Conservation (phyloP, 176 grass and related monocot species). For the Microstegium vimineum region DNA sequence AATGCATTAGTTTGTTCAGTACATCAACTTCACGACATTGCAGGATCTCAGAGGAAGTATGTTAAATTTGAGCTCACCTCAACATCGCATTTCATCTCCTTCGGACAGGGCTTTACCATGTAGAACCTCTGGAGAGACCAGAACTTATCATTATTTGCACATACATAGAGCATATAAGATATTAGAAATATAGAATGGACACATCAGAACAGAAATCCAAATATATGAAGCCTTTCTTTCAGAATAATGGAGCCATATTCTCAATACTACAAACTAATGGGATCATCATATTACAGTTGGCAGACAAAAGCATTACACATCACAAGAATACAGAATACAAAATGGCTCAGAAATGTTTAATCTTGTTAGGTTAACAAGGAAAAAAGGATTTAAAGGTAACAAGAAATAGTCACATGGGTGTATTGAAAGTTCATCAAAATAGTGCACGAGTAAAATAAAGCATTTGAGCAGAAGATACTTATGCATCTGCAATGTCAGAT, state of each 20-base stretch:
- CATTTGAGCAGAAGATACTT: background rate
- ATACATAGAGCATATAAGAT: background rate
- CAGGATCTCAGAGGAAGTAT: slow-evolving; percentile 9
- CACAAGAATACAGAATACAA: background rate
- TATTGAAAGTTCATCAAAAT: slow-evolving; percentile 1
- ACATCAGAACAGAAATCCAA: background rate
- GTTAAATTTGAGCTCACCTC: slow-evolving; percentile 51
- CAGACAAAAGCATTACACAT: slow-evolving; percentile 10
- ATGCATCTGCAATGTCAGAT: background rate
- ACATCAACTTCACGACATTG: slow-evolving; percentile 6
- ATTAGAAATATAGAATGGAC: background rate
- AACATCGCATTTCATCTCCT: slow-evolving; percentile 98
- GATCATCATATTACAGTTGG: background rate
- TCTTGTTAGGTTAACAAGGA: background rate
- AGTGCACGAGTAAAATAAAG: background rate
- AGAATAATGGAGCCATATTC: background rate
- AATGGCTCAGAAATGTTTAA: background rate
- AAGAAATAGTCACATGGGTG: background rate
- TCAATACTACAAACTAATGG: background rate
- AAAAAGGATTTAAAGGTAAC: slow-evolving; percentile 12
- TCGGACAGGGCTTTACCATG: slow-evolving; percentile 93
- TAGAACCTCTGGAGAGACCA: slow-evolving; percentile 86
- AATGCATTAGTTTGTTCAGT: background rate
- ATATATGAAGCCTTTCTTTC: background rate
- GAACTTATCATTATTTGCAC: slow-evolving; percentile 8